Percentiles rank a stretch among this genome's conserved stretches.
These are phyloP conservation scores for Fusarium burgessii DNA, from an alignment of 2,329 filamentous ascomycete species.

Conservation along the genomic window DNA sequence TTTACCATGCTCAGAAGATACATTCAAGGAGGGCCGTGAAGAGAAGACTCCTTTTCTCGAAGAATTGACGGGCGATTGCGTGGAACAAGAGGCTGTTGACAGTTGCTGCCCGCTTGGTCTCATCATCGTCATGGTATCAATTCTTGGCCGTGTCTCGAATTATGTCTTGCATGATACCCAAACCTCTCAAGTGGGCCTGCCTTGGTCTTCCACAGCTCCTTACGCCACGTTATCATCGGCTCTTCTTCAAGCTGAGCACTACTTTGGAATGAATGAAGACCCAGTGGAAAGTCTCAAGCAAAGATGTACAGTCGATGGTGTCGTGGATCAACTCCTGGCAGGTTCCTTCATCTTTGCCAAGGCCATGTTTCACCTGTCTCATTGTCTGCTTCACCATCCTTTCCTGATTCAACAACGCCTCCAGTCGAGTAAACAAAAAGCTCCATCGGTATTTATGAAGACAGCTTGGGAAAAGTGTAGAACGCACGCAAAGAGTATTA, in stretches of 20 bases:
- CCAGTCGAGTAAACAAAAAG: slow-evolving; percentile 10
- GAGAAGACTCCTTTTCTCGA: background rate
- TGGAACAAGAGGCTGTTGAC: slow-evolving; percentile 11
- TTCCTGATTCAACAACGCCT: slow-evolving; percentile 13
- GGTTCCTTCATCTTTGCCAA: slow-evolving; percentile 23
- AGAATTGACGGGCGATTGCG: background rate
- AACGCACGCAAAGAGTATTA: slow-evolving; percentile 8
- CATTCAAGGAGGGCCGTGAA: background rate
- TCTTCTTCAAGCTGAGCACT: slow-evolving; percentile 8
- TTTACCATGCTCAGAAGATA: slow-evolving; percentile 4
- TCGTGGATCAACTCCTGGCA: slow-evolving; percentile 1
- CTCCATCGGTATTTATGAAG: slow-evolving; percentile 15
- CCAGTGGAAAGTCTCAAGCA: background rate
- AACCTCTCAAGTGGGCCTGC: background rate
- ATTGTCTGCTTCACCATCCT: slow-evolving; percentile 17
- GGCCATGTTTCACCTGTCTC: slow-evolving; percentile 17
- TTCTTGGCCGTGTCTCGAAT: slow-evolving; percentile 10
- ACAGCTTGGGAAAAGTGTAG: slow-evolving; percentile 14
- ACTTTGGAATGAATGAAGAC: slow-evolving; percentile 15
- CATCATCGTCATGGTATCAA: slow-evolving; percentile 11
- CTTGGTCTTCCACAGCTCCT: slow-evolving; percentile 4
- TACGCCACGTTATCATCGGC: slow-evolving; percentile 7
- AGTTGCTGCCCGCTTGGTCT: slow-evolving; percentile 1
- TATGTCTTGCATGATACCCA: slow-evolving; percentile 5
- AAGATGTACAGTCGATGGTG: background rate